Percentiles rank a stretch among this genome's conserved stretches.
phyloP scores from a whole-genome alignment of 352 stramenopile genomes.

The Phytopythium cucurbitacearum region DNA sequence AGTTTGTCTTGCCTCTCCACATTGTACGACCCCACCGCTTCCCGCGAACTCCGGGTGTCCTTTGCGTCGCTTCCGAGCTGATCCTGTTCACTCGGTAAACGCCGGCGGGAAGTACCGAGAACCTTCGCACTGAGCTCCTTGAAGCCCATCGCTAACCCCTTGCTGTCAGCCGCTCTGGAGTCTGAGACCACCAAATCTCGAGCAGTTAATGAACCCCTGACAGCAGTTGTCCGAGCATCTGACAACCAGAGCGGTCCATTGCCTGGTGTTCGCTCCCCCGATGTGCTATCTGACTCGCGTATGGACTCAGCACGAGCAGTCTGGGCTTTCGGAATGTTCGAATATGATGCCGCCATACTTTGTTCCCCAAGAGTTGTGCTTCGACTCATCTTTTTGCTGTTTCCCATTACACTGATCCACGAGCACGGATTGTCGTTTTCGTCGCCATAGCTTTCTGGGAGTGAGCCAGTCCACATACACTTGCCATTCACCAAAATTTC shows the following conservation, averaged over 20 bases:
- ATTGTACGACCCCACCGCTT: background rate
- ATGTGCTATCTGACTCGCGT: background rate
- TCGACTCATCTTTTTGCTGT: constrained; percentile 28
- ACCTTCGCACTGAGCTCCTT: background rate
- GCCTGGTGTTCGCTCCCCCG: background rate
- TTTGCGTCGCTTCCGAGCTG: background rate
- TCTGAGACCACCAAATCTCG: background rate
- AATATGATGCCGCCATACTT: background rate
- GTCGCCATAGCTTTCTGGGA: constrained; percentile 65
- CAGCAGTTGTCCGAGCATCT: background rate
- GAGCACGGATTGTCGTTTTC: constrained; percentile 61
- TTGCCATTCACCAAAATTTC: constrained; percentile 59
- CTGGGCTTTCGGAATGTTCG: background rate
- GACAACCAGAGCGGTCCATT: constrained; percentile 4
- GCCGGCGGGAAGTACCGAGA: background rate
- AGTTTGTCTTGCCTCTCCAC: background rate
- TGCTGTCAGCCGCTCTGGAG: background rate
- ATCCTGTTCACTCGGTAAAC: background rate
- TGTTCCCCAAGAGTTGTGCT: constrained; percentile 12
- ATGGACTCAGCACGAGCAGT: background rate
- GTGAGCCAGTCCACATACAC: constrained; percentile 70
- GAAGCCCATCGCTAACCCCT: background rate
- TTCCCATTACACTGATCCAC: constrained; percentile 53
- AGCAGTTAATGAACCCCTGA: background rate
- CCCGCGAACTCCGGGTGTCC: background rate